phyloP scores from a whole-genome alignment of 2,329 filamentous ascomycete genomes.

The Scedosporium minutisporum region DNA sequence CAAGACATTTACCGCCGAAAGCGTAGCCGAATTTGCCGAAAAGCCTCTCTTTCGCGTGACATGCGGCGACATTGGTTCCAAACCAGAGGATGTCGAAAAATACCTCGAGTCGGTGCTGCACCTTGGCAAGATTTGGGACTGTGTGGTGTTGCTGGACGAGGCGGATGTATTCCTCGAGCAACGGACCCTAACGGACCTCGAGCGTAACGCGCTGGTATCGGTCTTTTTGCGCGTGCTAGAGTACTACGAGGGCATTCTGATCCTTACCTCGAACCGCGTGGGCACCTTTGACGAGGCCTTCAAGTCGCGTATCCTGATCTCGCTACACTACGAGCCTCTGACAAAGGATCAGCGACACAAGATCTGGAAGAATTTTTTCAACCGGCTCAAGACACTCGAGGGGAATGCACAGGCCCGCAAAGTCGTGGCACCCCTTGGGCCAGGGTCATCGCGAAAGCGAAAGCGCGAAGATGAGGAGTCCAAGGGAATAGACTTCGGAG shows the following conservation, averaged over 20 bases:
- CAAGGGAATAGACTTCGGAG: constrained; percentile 8
- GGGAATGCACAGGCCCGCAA: neutral
- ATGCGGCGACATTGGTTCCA: neutral
- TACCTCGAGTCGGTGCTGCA: constrained; percentile 9
- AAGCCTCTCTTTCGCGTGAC: neutral
- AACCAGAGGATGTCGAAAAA: constrained; percentile 9
- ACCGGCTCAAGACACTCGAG: constrained; percentile 5
- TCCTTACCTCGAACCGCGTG: constrained; percentile 26
- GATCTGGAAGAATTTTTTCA: constrained; percentile 23
- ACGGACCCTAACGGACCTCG: constrained; percentile 20
- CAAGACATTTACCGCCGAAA: constrained; percentile 8
- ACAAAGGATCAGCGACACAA: constrained; percentile 11
- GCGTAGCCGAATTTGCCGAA: neutral
- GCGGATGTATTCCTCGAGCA: constrained; percentile 24
- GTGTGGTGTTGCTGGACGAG: constrained; percentile 19
- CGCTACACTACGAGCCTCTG: constrained; percentile 21
- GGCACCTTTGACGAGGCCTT: constrained; percentile 25
- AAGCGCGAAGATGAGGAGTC: neutral
- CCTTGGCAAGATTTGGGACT: constrained; percentile 10
- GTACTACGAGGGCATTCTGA: constrained; percentile 17
- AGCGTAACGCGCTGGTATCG: constrained; percentile 25
- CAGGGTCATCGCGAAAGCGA: neutral
- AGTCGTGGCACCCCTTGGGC: neutral
- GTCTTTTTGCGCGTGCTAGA: constrained; percentile 31
- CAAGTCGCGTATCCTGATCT: constrained; percentile 24